Evolutionary conservation across 345 rosid species (phyloP).

Genomic region (Salix udensis): DNA sequence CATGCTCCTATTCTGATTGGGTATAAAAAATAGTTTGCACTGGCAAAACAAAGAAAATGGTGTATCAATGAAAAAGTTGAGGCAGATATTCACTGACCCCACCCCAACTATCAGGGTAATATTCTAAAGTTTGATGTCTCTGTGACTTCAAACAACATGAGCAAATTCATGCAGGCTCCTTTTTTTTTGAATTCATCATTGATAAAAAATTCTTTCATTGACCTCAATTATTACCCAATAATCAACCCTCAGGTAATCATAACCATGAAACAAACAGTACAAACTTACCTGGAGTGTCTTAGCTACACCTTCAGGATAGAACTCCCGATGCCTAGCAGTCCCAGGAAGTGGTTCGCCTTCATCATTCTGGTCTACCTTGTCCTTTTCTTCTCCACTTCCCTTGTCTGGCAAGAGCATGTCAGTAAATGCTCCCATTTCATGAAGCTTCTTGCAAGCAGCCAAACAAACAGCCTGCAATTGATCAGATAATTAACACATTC

Average conservation of each 20-base stretch:
- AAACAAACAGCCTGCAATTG: conserved; percentile 84
- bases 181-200: neutral
- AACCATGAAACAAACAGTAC: conserved; percentile 5
- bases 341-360: conserved; percentile 98
- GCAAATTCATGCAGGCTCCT: neutral
- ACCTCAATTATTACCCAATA: neutral
- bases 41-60: neutral
- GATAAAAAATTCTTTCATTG: neutral
- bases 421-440: conserved; percentile 98
- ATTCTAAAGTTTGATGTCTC: neutral
- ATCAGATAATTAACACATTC: conserved; percentile 19
- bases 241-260: neutral
- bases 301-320: conserved; percentile 99
- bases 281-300: conserved; percentile 72
- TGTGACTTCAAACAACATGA: neutral
- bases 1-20: neutral
- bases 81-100: neutral
- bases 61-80: neutral
- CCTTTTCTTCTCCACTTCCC: conserved; percentile 87
- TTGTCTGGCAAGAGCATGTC: conserved; percentile 98
- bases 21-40: neutral
- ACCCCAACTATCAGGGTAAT: neutral
- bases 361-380: conserved; percentile 72
- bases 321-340: conserved; percentile 97
- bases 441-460: conserved; percentile 98